Evolutionary conservation across 208 protist species (phyloP), one percentile per base, ranked within the genome.

Genomic region (Crithidia acanthocephali): DNA sequence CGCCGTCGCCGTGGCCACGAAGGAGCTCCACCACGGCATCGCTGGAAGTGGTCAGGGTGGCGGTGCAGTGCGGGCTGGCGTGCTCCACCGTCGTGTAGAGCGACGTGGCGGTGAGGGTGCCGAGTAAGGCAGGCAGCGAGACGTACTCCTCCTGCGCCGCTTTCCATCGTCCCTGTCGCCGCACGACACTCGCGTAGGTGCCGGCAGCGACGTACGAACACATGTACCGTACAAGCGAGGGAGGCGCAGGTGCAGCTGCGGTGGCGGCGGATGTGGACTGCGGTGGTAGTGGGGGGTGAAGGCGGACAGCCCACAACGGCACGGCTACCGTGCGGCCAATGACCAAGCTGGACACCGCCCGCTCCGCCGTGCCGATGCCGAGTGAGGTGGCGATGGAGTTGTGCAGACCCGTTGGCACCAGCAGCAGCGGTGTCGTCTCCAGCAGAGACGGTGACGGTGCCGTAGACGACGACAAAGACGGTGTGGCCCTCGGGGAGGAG

Each of bases 301-400:
- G 53, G 20, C 63, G 79, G 33, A 95, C 83, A 27, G 86, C 84
- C 88, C 91, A 95, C 35, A 95, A 23, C 20, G 85, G 87, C 42
- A 95, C 75, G 9, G 53, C 44, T 55, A 84, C 82, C 32, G 75
- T 79, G 23, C 77, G 79, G 22, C 86, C 84, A 28, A 88, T 30
- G 30, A 90, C 85, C 57, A 93, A 82, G 5, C 76, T 80, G 5
- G 86, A 90, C 16, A 93, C 83, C 1, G 87, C 69, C 13, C 88
- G 84, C 71, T 91, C 80, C 6, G 85, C 86, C 4, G 82, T 85
- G 33, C 63, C 59, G 10, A 95, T 60, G 47, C 88, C 88, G 48
- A 93, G 85, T 11, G 87, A 92, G 45, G 70, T 63, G 30, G 91
- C 85, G 25, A 95, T 83, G 37, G 84, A 92, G 80, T 95, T 95